Evolutionary conservation across 345 rosid genomes (phyloP), one percentile per base, ranked within the genome.

Genomic region (Rhodamnia argentea): DNA sequence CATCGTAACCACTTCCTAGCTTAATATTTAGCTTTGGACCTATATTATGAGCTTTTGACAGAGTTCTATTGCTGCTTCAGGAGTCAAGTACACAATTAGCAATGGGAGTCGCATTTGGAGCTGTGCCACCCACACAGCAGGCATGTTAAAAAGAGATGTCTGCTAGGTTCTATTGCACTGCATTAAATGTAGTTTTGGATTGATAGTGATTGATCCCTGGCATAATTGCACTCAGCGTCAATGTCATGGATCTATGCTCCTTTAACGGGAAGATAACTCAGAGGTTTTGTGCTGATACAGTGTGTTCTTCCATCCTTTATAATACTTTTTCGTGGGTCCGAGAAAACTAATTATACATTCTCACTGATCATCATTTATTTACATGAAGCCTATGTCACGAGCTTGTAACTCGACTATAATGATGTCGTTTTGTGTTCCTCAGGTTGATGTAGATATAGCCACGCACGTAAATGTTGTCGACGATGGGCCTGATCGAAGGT

Each of bases 71-170:
- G 87, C 74, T 88, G 88, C 55, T 89, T 86, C 91, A 97, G 99
- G 99, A 97, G 91, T 96, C 99, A 87, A 96, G 99, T 89, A 92
- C 99, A 44, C 98, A 96, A 89, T 90, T 97, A 85, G 99, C 99
- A 74, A 91, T 97, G 98, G 99, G 99, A 85, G 93, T 85, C 82
- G 99, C 99, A 88, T 97, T 97, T 56, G 99, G 99, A 84, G 93
- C 93, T 84, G 92, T 90, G 85, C 98, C 98, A 40, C 99, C 99
- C 52, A 86, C 91, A 86, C 86, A 93, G 86, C 88, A 85, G 98
- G 99, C 92, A 47, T 78, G 86, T 87, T 56, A 86, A 32, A 55
- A 74, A 26, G 76, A 51, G n/a, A 57, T 85, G 29, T 78, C 85
- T 85, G 82, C 84, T 70, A 76, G 74, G 82, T 53, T 55, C 78